Evolutionary conservation across 75 land plant species (phyloP).

Genomic region (Pseudotsuga menziesii): DNA sequence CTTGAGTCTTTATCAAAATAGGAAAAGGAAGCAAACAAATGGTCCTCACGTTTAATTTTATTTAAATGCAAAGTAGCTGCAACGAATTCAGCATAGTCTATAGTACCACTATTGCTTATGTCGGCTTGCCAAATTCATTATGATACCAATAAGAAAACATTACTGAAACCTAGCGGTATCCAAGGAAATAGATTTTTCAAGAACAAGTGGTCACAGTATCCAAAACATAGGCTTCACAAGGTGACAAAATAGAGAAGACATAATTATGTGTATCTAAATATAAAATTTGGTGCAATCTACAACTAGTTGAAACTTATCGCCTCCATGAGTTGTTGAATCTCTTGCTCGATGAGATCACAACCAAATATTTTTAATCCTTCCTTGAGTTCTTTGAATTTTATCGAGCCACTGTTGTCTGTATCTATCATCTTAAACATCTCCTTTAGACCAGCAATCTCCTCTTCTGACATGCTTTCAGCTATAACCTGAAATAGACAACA

Average conservation of each 20-base stretch:
- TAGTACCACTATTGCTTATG: conserved; percentile 65
- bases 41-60: conserved; percentile 63
- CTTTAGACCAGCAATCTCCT: conserved; percentile 49
- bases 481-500: conserved; percentile 28
- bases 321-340: conserved; percentile 49
- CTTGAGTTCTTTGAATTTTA: conserved; percentile 54
- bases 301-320: conserved; percentile 35
- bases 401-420: conserved; percentile 46
- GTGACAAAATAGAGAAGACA: conserved; percentile 2
- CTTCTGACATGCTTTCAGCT: conserved; percentile 50
- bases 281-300: not conserved
- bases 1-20: conserved; percentile 74
- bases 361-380: conserved; percentile 40
- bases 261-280: not conserved
- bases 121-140: conserved; percentile 47
- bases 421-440: conserved; percentile 43
- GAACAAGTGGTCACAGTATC: not conserved
- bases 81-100: conserved; percentile 68
- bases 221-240: not conserved
- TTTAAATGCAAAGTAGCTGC: conserved; percentile 70
- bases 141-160: not conserved
- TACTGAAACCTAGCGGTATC: not conserved
- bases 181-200: not conserved
- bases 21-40: conserved; percentile 63
- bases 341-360: conserved; percentile 41